Evolutionary conservation across 306 rosid species (phyloP).

Genomic region (Sicyos edulis): DNA sequence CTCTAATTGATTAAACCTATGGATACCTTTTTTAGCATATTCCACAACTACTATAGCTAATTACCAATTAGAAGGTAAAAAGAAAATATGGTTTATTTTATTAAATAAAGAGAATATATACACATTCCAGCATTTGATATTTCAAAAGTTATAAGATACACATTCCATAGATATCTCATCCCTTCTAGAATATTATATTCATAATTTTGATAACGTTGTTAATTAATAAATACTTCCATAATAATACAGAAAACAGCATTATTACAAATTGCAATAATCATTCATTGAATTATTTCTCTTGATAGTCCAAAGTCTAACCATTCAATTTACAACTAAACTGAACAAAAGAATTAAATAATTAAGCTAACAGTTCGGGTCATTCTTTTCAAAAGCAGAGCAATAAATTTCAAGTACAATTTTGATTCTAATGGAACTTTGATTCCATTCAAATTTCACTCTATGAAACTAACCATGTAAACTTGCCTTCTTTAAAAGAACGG

Average conservation of each 20-base stretch:
- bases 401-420: background rate
- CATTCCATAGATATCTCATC: background rate
- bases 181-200: background rate
- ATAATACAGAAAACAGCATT: background rate
- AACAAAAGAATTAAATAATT: background rate
- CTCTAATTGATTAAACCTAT: background rate
- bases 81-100: background rate
- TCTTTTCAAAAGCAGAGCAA: background rate
- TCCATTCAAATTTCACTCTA: background rate
- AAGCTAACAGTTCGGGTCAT: background rate
- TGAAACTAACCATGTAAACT: background rate
- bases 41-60: background rate
- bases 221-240: background rate
- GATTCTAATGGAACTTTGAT: background rate
- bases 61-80: background rate
- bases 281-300: background rate
- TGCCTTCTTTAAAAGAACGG: background rate
- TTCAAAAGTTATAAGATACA: background rate
- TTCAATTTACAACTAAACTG: background rate
- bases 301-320: background rate
- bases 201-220: background rate
- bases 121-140: background rate
- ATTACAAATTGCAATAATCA: background rate
- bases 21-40: background rate
- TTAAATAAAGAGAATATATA: background rate